A percentile compares a stretch with the other conserved stretches of the same genome.
Evolutionary conservation across 177 flowering plant species (phyloP).

Genomic region (Vitis hybrid): DNA sequence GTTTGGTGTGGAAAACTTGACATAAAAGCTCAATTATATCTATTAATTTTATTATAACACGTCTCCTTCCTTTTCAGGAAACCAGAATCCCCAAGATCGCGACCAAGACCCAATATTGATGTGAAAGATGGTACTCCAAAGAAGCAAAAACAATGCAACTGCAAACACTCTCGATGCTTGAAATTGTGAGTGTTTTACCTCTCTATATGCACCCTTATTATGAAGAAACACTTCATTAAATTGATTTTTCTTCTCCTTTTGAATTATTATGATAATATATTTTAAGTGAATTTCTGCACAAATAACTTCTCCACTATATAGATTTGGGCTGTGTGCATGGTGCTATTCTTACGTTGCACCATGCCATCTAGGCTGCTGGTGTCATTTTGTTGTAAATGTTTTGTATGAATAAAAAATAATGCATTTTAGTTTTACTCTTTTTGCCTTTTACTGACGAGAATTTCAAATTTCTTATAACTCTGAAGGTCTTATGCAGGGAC

Average conservation of each 20-base stretch:
- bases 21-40: not conserved
- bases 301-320: not conserved
- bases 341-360: not conserved
- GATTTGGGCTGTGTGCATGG: not conserved
- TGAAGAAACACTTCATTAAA: not conserved
- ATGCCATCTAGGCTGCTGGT: not conserved
- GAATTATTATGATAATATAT: not conserved
- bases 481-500: not conserved
- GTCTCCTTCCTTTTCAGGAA: slow-evolving; percentile 51
- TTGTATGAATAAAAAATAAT: not conserved
- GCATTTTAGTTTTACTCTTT: not conserved
- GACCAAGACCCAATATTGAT: slow-evolving; percentile 53
- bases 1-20: slow-evolving; percentile 5
- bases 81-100: slow-evolving; percentile 78
- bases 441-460: not conserved
- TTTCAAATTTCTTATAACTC: not conserved
- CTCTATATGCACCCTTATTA: slow-evolving; percentile 1
- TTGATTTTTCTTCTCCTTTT: slow-evolving; percentile 2
- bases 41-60: not conserved
- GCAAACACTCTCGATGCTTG: slow-evolving; percentile 90
- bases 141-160: slow-evolving; percentile 92
- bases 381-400: not conserved
- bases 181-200: slow-evolving; percentile 66
- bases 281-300: not conserved
- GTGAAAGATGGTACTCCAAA: slow-evolving; percentile 89